Evolutionary conservation across 805 yeast genomes (phyloP), one percentile per base, ranked within the genome.

Genomic region (Priceomyces haplophilus): DNA sequence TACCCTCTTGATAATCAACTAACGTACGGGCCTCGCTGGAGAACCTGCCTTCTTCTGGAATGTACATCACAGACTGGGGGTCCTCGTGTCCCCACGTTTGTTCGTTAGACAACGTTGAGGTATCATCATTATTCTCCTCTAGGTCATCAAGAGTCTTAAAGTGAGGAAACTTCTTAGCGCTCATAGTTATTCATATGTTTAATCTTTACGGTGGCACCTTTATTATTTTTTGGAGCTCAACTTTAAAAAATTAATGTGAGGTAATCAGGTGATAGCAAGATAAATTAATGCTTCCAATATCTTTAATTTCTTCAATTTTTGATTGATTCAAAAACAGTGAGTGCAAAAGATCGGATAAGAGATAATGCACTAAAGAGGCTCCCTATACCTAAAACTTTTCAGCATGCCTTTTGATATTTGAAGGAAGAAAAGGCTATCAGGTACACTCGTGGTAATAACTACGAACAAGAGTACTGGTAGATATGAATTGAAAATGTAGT

Each of bases 41-140:
- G 38, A 65, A 58, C 11, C 50, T 41, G 12, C 66, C 68, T 31
- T 62, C 67, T 27, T 61, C 62, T 2, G 69, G 65, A 40, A 62
- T 50, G 44, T 67, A 69, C 52, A 59, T 50, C 13, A 54, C 53
- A 31, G 43, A 52, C 7, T 55, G 44, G 1, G 64, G 62, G 17
- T 33, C 30, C 24, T 44, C 41, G 13, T 34, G 11, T 1, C n/a
- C 34, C 19, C 16, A 7, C 10, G 38, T 45, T 23, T 50, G 47
- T 17, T 45, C 47, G 12, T 44, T 53, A 13, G 38, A 43, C 8
- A 52, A 37, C 6, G 52, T 48, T 5, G 50, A 32, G 10, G 27
- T 40, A 38, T 50, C 56, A 7, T 42, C 47, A n/a, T 45, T 46
- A 10, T 41, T 45, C 3, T 35, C 20, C n/a, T 35, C 43, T 3